Percentiles rank a stretch among this genome's conserved stretches.
These are phyloP conservation scores for Cyberlindnera lachancei DNA, from an alignment of 805 yeast genomes.

Conservation along the genomic window DNA sequence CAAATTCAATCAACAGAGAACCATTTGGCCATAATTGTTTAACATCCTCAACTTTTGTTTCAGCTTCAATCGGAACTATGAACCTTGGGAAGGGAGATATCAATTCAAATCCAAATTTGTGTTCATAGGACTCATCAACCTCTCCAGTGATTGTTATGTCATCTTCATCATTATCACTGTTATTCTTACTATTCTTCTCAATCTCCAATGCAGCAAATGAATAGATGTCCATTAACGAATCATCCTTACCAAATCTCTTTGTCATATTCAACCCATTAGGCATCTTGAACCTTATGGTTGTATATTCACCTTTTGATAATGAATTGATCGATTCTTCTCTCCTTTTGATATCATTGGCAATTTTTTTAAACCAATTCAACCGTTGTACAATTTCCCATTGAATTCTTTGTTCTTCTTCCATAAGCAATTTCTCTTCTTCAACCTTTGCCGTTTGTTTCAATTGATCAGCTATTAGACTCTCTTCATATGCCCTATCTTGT, in stretches of 20 bases:
- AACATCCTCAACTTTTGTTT: constrained; percentile 31
- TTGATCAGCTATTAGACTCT: constrained; percentile 50
- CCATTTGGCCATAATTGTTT: constrained; percentile 65
- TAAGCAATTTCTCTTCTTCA: constrained; percentile 20
- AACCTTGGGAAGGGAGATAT: constrained; percentile 58
- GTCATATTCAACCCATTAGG: constrained; percentile 46
- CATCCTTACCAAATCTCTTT: constrained; percentile 32
- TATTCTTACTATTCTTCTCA: neutral
- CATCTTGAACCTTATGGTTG: constrained; percentile 45
- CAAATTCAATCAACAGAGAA: constrained; percentile 45
- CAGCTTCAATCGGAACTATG: constrained; percentile 31
- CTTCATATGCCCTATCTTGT: constrained; percentile 63
- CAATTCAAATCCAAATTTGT: constrained; percentile 46
- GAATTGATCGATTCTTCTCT: constrained; percentile 3
- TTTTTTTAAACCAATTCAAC: constrained; percentile 8
- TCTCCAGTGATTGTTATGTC: constrained; percentile 5
- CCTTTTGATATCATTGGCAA: constrained; percentile 3
- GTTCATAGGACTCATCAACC: constrained; percentile 25
- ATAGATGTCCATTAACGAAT: constrained; percentile 41
- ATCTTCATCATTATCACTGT: neutral
- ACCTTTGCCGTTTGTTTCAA: constrained; percentile 41
- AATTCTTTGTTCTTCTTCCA: constrained; percentile 6
- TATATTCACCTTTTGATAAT: constrained; percentile 25
- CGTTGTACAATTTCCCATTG: constrained; percentile 6
- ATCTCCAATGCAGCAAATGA: constrained; percentile 39